Evolutionary conservation across 2,329 filamentous ascomycete genomes (phyloP).

Genomic region (Penicillium sp.): DNA sequence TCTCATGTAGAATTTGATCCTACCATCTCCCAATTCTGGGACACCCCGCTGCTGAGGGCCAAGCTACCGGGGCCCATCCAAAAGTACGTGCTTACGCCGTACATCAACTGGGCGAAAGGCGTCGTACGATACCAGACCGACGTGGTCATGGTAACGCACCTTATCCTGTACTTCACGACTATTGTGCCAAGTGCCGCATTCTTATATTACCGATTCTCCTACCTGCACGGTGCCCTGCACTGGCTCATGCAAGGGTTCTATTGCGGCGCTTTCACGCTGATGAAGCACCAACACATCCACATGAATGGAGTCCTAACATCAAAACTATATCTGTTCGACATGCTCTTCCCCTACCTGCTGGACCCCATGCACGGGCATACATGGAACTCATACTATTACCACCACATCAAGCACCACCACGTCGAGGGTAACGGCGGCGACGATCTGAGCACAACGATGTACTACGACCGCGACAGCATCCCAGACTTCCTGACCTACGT

Average conservation of each 20-base stretch:
- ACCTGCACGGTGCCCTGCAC: constrained; percentile 65
- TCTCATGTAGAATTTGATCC: constrained; percentile 50
- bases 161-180: constrained; percentile 68
- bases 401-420: constrained; percentile 83
- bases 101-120: constrained; percentile 53
- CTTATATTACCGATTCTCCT: constrained; percentile 65
- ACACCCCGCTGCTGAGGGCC: constrained; percentile 44
- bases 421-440: constrained; percentile 76
- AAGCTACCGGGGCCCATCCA: constrained; percentile 40
- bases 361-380: constrained; percentile 79
- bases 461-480: constrained; percentile 69
- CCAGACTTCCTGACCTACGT: constrained; percentile 69
- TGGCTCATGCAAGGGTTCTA: constrained; percentile 64
- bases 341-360: constrained; percentile 66
- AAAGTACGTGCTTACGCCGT: constrained; percentile 56
- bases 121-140: constrained; percentile 67
- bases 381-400: constrained; percentile 82
- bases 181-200: constrained; percentile 66
- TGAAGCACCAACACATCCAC: constrained; percentile 85
- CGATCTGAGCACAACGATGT: constrained; percentile 72
- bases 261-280: constrained; percentile 70
- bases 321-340: constrained; percentile 57
- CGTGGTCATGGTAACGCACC: constrained; percentile 74
- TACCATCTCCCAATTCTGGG: constrained; percentile 54
- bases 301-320: constrained; percentile 65